phyloP scores from a whole-genome alignment of 2,329 filamentous ascomycete genomes.

The Ambrosiella beaveri region DNA sequence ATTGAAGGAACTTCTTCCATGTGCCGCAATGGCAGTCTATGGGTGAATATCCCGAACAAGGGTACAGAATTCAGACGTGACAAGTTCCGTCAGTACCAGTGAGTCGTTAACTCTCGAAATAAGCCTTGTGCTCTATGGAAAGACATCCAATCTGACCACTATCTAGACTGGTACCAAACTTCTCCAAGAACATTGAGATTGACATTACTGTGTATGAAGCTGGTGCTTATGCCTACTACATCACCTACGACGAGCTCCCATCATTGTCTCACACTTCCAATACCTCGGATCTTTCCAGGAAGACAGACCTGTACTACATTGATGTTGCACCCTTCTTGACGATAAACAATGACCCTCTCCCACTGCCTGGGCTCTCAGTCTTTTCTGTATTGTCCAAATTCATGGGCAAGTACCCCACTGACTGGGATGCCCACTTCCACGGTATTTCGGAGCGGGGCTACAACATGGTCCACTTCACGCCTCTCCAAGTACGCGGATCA shows the following conservation, averaged over 20 bases:
- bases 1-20: slow-evolving; percentile 93
- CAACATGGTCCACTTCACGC: slow-evolving; percentile 98
- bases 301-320: slow-evolving; percentile 73
- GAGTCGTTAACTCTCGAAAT: slow-evolving; percentile 32
- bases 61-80: slow-evolving; percentile 61
- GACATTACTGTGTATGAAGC: slow-evolving; percentile 69
- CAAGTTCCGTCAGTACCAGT: slow-evolving; percentile 81
- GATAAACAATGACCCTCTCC: slow-evolving; percentile 56
- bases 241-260: slow-evolving; percentile 76
- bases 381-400: slow-evolving; percentile 96
- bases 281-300: slow-evolving; percentile 25
- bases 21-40: slow-evolving; percentile 82
- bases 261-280: slow-evolving; percentile 41
- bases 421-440: slow-evolving; percentile 77
- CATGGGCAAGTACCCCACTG: slow-evolving; percentile 78
- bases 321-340: slow-evolving; percentile 73
- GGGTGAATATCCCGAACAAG: slow-evolving; percentile 81
- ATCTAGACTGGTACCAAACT: slow-evolving; percentile 66
- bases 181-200: slow-evolving; percentile 81
- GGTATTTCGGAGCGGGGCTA: slow-evolving; percentile 86
- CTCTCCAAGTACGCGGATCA: slow-evolving; percentile 67
- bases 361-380: slow-evolving; percentile 72
- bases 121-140: slow-evolving; percentile 21
- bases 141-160: background rate
- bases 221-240: slow-evolving; percentile 88